phyloP scores from a whole-genome alignment of 441 rosid species.

The Geranium incanum region DNA sequence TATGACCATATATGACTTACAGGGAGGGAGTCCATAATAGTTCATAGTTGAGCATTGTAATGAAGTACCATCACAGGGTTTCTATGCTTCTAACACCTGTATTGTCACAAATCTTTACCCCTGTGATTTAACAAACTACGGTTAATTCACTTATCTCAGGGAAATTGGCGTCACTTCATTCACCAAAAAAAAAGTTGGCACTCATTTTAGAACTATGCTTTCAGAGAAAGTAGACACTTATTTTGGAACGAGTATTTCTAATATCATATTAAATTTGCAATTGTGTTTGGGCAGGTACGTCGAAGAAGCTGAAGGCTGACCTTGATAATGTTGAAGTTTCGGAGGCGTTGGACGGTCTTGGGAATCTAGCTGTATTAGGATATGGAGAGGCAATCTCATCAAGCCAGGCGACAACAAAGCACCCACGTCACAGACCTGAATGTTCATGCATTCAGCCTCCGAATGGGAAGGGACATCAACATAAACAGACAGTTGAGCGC shows the following conservation, averaged over 20 bases:
- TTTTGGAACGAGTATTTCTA: too few relatives aligned
- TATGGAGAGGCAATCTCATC: slow-evolving; percentile 23
- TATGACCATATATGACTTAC: too few relatives aligned
- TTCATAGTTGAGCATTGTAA: not conserved
- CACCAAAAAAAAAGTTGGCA: too few relatives aligned
- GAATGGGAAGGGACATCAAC: slow-evolving; percentile 61
- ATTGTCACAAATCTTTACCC: too few relatives aligned
- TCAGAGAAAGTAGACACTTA: too few relatives aligned
- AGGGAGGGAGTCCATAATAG: not conserved
- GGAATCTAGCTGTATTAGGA: slow-evolving; percentile 35
- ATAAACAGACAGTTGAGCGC: slow-evolving; percentile 38
- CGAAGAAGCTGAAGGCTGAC: slow-evolving; percentile 46
- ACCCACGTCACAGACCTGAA: slow-evolving; percentile 65
- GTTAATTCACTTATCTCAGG: too few relatives aligned
- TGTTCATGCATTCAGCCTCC: slow-evolving; percentile 72
- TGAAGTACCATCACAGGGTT: not conserved
- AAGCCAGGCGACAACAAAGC: slow-evolving; percentile 53
- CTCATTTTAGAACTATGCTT: too few relatives aligned
- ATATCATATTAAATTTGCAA: not conserved
- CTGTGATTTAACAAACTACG: too few relatives aligned
- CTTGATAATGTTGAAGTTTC: slow-evolving; percentile 37
- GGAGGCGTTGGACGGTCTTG: slow-evolving; percentile 50
- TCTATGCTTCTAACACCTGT: not conserved
- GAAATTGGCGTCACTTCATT: too few relatives aligned
- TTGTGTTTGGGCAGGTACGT: slow-evolving; percentile 30